A percentile compares a stretch with the other conserved stretches of the same genome.
These are phyloP conservation scores for Fraxinus ornus DNA, from an alignment of 305 asterid species.

Conservation along the genomic window DNA sequence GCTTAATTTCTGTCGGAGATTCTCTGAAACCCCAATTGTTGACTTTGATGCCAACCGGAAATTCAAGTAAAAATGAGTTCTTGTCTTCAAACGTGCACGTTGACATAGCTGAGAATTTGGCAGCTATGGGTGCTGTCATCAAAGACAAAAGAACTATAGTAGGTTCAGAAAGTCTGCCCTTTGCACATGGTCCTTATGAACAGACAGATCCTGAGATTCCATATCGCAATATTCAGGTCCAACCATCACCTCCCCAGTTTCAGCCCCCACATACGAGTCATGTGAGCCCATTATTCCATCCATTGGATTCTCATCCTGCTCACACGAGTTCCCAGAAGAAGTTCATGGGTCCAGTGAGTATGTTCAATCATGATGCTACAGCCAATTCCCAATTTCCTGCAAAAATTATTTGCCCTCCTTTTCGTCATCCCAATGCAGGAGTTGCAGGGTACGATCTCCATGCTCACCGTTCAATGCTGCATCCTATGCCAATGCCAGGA, in stretches of 20 bases:
- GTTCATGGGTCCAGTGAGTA: conserved; percentile 53
- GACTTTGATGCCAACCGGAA: conserved; percentile 40
- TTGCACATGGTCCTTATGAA: conserved; percentile 46
- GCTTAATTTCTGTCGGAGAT: conserved; percentile 43
- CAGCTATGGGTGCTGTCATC: conserved; percentile 46
- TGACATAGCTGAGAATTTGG: conserved; percentile 46
- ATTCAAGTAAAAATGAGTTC: conserved; percentile 33
- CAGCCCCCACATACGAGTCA: conserved; percentile 59
- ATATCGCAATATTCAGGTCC: conserved; percentile 45
- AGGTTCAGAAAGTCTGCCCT: conserved; percentile 50
- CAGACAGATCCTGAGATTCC: conserved; percentile 48
- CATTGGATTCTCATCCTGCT: conserved; percentile 57
- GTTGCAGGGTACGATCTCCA: conserved; percentile 58
- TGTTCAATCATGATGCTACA: conserved; percentile 47
- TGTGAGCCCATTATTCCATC: conserved; percentile 53
- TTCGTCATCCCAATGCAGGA: conserved; percentile 54
- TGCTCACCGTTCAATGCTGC: conserved; percentile 51
- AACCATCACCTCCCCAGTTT: conserved; percentile 55
- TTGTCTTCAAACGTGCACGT: conserved; percentile 34
- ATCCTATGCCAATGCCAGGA: conserved; percentile 69
- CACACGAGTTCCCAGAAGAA: conserved; percentile 59
- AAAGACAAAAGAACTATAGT: conserved; percentile 42
- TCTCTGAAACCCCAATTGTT: conserved; percentile 40
- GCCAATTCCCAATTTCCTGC: conserved; percentile 54
- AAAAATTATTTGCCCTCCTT: conserved; percentile 50